Conservation (phyloP, 768 basidiomycete species). For the Termitomyces sp. region DNA sequence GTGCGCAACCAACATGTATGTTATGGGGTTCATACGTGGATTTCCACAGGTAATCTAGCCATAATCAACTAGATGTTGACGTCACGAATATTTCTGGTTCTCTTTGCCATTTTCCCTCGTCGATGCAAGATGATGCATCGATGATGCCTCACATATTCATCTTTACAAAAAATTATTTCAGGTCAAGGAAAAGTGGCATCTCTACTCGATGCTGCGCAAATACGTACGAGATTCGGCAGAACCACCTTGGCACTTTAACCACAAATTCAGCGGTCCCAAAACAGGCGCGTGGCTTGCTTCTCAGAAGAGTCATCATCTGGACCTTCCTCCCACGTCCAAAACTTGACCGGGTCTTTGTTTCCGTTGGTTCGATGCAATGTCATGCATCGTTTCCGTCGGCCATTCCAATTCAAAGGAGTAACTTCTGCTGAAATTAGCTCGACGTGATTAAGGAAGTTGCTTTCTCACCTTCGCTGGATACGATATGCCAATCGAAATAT, state of each 20-base stretch:
- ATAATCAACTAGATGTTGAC: no score
- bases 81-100: background rate
- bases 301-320: background rate
- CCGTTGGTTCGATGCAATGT: background rate
- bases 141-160: background rate
- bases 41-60: no score
- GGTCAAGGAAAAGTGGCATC: background rate
- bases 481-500: constrained; percentile 50
- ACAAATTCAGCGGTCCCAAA: constrained; percentile 2
- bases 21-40: no score
- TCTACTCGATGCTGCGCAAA: background rate
- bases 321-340: constrained; percentile 13
- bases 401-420: background rate
- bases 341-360: background rate
- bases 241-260: background rate
- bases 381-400: constrained; percentile 6
- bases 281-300: constrained; percentile 1
- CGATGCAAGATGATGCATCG: no score
- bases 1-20: no score
- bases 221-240: background rate
- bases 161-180: background rate
- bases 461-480: constrained; percentile 35
- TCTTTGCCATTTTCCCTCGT: background rate
- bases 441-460: background rate
- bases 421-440: background rate